These are phyloP conservation scores for Eutrema heterophyllum DNA, from an alignment of 345 rosid genomes.

Conservation along the genomic window DNA sequence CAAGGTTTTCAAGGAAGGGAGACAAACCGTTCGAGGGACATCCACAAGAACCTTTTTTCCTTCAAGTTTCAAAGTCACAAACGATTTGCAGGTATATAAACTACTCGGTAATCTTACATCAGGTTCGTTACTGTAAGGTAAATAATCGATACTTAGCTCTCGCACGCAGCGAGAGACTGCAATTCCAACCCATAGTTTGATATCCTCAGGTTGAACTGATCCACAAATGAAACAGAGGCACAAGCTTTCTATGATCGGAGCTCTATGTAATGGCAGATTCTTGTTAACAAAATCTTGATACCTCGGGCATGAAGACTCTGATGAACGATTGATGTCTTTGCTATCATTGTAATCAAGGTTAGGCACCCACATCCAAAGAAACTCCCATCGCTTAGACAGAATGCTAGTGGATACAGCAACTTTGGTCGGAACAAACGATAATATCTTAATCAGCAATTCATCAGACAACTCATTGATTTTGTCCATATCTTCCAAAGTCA, in stretches of 20 bases:
- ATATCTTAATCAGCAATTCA: neutral
- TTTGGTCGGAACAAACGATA: neutral
- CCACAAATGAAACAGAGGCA: neutral
- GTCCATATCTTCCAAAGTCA: neutral
- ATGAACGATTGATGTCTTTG: neutral
- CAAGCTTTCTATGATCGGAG: neutral
- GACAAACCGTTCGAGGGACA: neutral
- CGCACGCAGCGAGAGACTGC: neutral
- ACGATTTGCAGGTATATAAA: neutral
- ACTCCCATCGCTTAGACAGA: conserved; percentile 7
- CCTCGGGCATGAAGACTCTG: neutral
- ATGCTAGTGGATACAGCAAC: neutral
- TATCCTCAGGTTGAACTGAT: neutral
- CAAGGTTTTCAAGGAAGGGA: neutral
- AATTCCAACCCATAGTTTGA: neutral
- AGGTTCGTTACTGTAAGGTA: too few relatives aligned
- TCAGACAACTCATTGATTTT: neutral
- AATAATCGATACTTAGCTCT: neutral
- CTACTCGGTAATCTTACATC: neutral
- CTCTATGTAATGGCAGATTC: neutral
- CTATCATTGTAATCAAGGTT: neutral
- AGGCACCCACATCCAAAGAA: neutral
- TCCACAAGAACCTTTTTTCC: neutral
- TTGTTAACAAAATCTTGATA: neutral
- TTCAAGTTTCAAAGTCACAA: neutral